These are phyloP conservation scores for Lipomyces yamadae DNA, from an alignment of 805 yeast genomes.

Conservation along the genomic window DNA sequence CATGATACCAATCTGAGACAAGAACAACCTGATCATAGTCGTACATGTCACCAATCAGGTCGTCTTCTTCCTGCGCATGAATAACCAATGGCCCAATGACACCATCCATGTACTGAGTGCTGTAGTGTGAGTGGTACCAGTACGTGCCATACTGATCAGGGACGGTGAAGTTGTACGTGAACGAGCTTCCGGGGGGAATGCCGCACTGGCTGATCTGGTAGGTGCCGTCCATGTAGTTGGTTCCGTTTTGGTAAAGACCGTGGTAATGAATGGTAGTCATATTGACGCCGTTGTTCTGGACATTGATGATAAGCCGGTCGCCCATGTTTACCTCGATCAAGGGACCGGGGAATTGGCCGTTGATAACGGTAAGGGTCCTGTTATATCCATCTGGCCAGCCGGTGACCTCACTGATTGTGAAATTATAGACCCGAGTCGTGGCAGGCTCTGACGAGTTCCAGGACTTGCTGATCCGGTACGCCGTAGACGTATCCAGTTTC, in stretches of 20 bases:
- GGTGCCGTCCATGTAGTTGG: constrained; percentile 88
- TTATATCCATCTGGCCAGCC: constrained; percentile 64
- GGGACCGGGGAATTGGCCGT: constrained; percentile 85
- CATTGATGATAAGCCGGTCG: constrained; percentile 71
- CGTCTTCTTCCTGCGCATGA: constrained; percentile 49
- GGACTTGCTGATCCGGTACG: constrained; percentile 17
- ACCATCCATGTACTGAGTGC: constrained; percentile 92
- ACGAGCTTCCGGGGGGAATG: constrained; percentile 72
- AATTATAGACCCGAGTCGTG: constrained; percentile 45
- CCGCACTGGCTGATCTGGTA: constrained; percentile 88
- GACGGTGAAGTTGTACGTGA: constrained; percentile 84
- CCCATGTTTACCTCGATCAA: constrained; percentile 73
- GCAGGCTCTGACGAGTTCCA: constrained; percentile 35
- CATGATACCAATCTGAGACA: constrained; percentile 52
- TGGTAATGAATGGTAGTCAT: constrained; percentile 89
- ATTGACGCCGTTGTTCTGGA: constrained; percentile 69
- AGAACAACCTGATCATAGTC: constrained; percentile 48
- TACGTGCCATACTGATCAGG: constrained; percentile 78
- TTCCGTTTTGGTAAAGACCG: constrained; percentile 81
- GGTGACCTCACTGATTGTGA: constrained; percentile 46
- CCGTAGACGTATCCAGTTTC: constrained; percentile 34
- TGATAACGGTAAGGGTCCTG: constrained; percentile 62
- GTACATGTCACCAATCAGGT: constrained; percentile 40
- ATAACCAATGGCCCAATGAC: constrained; percentile 54
- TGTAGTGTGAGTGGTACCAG: constrained; percentile 96